phyloP scores from a whole-genome alignment of 441 rosid species.

The Sinapis alba region DNA sequence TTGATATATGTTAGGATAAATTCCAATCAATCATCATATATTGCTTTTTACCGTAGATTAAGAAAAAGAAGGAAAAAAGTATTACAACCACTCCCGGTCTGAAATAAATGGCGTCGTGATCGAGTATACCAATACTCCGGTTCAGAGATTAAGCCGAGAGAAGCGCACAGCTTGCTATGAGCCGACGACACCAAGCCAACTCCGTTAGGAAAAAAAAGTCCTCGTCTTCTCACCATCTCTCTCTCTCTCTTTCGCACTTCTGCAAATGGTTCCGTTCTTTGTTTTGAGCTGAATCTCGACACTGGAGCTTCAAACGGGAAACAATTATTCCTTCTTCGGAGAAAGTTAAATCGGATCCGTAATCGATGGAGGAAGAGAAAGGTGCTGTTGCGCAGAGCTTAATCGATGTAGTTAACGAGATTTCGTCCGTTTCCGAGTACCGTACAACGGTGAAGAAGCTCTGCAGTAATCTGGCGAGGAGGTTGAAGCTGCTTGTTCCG shows the following conservation, averaged over 20 bases:
- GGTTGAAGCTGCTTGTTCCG: conserved; percentile 40
- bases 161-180: conserved; percentile 14
- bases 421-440: conserved; percentile 34
- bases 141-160: conserved; percentile 20
- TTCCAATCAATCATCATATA: too few species aligned
- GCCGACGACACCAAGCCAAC: conserved; percentile 21
- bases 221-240: conserved; percentile 48
- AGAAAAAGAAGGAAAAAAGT: neutral
- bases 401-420: conserved; percentile 42
- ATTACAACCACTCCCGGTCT: conserved; percentile 10
- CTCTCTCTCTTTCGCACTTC: conserved; percentile 42
- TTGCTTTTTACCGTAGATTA: too few species aligned
- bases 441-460: conserved; percentile 36
- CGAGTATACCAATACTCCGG: conserved; percentile 13
- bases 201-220: conserved; percentile 36
- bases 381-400: conserved; percentile 30
- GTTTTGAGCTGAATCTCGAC: conserved; percentile 17
- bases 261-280: conserved; percentile 29
- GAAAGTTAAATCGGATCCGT: conserved; percentile 24
- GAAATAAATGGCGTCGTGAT: conserved; percentile 4
- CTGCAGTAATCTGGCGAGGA: conserved; percentile 37
- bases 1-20: too few species aligned
- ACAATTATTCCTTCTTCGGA: neutral
- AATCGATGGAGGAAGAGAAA: conserved; percentile 41
- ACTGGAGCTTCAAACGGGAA: conserved; percentile 4